These are phyloP conservation scores for Emergomyces orientalis DNA, from an alignment of 2,329 filamentous ascomycete genomes.

Conservation along the genomic window DNA sequence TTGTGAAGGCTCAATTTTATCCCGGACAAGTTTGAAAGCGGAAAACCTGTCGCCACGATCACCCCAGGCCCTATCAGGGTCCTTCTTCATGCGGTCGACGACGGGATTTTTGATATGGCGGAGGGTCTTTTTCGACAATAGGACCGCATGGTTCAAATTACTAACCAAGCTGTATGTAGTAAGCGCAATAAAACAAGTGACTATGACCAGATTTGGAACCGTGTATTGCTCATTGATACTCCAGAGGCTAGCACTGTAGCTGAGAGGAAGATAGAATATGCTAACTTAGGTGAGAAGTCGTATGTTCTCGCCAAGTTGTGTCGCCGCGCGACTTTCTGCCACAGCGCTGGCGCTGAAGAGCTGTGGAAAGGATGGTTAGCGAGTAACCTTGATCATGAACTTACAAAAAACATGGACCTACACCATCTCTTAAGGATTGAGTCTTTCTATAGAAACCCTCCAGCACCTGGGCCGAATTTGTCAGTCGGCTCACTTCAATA, in stretches of 20 bases:
- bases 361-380: conserved; percentile 2
- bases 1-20: neutral
- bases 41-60: neutral
- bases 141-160: neutral
- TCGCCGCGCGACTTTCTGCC: conserved; percentile 24
- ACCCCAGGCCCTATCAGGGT: neutral
- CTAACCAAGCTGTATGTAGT: neutral
- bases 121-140: neutral
- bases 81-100: neutral
- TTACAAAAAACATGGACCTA: neutral
- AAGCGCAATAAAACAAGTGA: neutral
- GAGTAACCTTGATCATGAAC: neutral
- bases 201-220: neutral
- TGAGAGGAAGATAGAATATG: conserved; percentile 34
- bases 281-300: conserved; percentile 33
- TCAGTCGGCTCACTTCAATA: neutral
- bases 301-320: conserved; percentile 28
- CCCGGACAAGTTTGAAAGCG: neutral
- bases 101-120: neutral
- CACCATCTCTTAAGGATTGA: neutral
- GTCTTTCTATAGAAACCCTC: neutral
- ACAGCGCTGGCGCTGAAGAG: conserved; percentile 24
- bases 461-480: neutral
- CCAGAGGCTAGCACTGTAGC: conserved; percentile 21
- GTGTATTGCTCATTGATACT: conserved; percentile 8